These are phyloP conservation scores for Cryphonectria naterciae DNA, from an alignment of 2,329 filamentous ascomycete genomes.

Conservation along the genomic window DNA sequence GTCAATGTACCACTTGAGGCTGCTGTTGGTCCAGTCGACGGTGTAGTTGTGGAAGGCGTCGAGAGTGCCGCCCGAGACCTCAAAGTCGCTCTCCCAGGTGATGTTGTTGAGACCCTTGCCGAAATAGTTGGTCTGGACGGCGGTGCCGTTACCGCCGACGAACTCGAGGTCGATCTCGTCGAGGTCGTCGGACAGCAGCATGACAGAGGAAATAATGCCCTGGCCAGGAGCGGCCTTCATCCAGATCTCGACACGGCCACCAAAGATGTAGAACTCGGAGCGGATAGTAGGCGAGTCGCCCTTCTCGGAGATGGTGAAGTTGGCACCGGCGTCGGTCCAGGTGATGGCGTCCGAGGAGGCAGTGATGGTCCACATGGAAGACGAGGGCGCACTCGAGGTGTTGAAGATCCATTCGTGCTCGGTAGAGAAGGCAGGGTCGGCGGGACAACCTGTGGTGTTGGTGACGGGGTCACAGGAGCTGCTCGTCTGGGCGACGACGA, in stretches of 20 bases:
- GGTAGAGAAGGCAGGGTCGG: slow-evolving; percentile 72
- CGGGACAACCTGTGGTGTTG: slow-evolving; percentile 66
- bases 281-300: slow-evolving; percentile 79
- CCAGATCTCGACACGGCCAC: slow-evolving; percentile 75
- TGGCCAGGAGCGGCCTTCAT: slow-evolving; percentile 76
- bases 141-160: slow-evolving; percentile 66
- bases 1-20: slow-evolving; percentile 72
- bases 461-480: slow-evolving; percentile 76
- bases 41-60: slow-evolving; percentile 75
- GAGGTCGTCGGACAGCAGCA: slow-evolving; percentile 80
- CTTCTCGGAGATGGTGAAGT: slow-evolving; percentile 71
- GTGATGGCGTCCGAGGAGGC: slow-evolving; percentile 68
- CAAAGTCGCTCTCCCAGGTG: slow-evolving; percentile 65
- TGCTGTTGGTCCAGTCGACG: slow-evolving; percentile 70
- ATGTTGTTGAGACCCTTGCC: slow-evolving; percentile 71
- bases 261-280: slow-evolving; percentile 85
- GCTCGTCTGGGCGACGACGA: slow-evolving; percentile 71
- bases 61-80: slow-evolving; percentile 57
- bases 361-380: slow-evolving; percentile 69
- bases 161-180: slow-evolving; percentile 92
- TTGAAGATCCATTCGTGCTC: slow-evolving; percentile 69
- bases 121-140: slow-evolving; percentile 76
- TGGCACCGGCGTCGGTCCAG: slow-evolving; percentile 66
- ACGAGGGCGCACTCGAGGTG: slow-evolving; percentile 51
- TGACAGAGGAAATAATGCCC: slow-evolving; percentile 81